phyloP scores from a whole-genome alignment of 2,329 filamentous ascomycete species.

The Fusarium tanahbumbuense region DNA sequence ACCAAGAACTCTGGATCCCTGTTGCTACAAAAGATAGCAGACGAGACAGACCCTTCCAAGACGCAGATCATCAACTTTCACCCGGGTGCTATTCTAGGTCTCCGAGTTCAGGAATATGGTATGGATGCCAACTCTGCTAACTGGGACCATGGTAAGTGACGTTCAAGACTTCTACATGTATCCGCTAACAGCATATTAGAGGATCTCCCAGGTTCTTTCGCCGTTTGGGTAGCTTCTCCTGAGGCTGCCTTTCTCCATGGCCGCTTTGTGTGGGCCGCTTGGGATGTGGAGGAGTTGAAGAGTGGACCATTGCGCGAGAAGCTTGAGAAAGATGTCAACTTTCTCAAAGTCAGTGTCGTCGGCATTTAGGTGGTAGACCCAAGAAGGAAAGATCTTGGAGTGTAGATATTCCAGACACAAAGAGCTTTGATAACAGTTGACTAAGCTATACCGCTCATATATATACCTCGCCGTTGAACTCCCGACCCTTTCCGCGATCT shows the following conservation, averaged over 20 bases:
- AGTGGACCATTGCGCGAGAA: neutral
- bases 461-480: too few relatives aligned
- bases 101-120: accelerated
- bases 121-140: neutral
- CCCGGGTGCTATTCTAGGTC: neutral
- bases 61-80: neutral
- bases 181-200: neutral
- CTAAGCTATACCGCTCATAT: too few relatives aligned
- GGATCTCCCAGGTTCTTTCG: neutral
- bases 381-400: too few relatives aligned
- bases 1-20: neutral
- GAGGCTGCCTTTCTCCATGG: neutral
- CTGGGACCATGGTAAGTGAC: neutral
- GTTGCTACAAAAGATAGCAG: neutral
- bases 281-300: neutral
- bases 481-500: too few relatives aligned
- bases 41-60: neutral
- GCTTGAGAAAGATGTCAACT: neutral
- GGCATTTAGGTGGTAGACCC: too few relatives aligned
- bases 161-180: accelerated
- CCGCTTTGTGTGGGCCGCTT: neutral
- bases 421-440: too few relatives aligned
- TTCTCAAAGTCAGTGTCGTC: neutral
- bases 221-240: neutral
- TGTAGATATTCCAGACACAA: too few relatives aligned